Conservation (phyloP, 1,284 basidiomycete genomes). For the Ustilago shanxiensis region DNA sequence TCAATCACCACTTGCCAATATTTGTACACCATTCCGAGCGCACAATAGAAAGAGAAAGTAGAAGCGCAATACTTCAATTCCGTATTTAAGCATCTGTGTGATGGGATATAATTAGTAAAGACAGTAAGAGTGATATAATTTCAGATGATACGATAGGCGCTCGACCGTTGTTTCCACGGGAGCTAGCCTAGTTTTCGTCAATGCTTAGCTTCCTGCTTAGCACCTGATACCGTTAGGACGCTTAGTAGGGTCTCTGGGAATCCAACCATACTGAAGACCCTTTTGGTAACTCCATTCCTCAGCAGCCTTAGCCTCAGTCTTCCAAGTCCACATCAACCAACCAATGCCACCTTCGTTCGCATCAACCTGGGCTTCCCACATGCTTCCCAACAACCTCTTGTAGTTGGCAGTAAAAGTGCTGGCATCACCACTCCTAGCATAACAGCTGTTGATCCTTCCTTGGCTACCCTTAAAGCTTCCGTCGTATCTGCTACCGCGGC, state of each 20-base stretch:
- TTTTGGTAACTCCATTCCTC: conserved; percentile 69
- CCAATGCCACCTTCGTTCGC: conserved; percentile 73
- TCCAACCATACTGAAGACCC: conserved; percentile 66
- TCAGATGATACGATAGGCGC: not conserved
- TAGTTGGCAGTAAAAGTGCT: conserved; percentile 81
- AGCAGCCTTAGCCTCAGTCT: conserved; percentile 72
- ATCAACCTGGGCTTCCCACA: conserved; percentile 82
- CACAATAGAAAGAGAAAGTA: too few relatives aligned
- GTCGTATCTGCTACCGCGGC: conserved; percentile 82
- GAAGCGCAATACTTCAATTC: not conserved
- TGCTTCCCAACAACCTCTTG: conserved; percentile 84
- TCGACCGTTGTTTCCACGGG: conserved; percentile 18
- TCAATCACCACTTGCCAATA: not conserved
- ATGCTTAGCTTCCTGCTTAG: not conserved
- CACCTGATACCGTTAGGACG: conserved; percentile 40
- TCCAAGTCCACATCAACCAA: conserved; percentile 89
- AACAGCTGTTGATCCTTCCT: conserved; percentile 78
- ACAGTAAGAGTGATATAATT: conserved; percentile 10
- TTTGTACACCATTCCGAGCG: too few relatives aligned
- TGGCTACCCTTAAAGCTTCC: conserved; percentile 74
- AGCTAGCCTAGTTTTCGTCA: conserved; percentile 6
- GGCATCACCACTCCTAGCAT: conserved; percentile 78
- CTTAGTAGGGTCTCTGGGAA: conserved; percentile 53
- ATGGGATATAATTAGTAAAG: conserved; percentile 13
- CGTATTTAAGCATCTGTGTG: not conserved